Conservation (phyloP, 2,329 filamentous ascomycete species). For the Ophiocordyceps unilateralis region DNA sequence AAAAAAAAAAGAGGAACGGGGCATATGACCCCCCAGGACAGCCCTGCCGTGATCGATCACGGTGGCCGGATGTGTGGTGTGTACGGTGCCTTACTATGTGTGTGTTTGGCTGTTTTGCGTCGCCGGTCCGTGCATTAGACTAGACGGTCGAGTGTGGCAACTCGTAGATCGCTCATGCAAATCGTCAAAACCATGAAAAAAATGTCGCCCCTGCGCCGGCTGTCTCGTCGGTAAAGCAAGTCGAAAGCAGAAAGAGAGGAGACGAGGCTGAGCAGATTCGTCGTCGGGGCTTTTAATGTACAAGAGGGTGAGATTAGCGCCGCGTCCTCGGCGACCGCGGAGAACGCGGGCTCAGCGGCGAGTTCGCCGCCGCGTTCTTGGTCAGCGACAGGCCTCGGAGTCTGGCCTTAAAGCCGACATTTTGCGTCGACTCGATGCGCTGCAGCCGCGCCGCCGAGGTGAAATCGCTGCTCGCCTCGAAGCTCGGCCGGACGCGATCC, state of each 20-base stretch:
- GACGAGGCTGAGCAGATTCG: neutral
- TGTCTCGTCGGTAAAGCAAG: constrained; percentile 5
- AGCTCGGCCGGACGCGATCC: constrained; percentile 69
- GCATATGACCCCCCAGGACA: neutral
- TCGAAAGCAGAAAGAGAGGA: constrained; percentile 9
- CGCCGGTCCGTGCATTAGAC: neutral
- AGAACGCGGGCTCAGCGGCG: constrained; percentile 1
- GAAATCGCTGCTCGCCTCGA: constrained; percentile 78
- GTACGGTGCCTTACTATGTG: constrained; percentile 1
- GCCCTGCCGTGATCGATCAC: constrained; percentile 2
- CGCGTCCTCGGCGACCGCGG: constrained; percentile 3
- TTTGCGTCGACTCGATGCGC: constrained; percentile 55
- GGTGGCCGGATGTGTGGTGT: constrained; percentile 3
- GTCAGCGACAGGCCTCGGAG: constrained; percentile 25
- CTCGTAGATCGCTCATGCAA: constrained; percentile 32
- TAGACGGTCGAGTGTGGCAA: constrained; percentile 5
- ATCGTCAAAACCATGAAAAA: constrained; percentile 21
- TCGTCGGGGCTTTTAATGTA: constrained; percentile 11
- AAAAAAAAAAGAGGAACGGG: constrained; percentile 6
- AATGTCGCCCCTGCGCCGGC: neutral
- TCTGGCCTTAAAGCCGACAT: constrained; percentile 14
- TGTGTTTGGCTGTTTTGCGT: neutral
- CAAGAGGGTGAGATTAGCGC: constrained; percentile 9
- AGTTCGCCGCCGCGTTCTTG: constrained; percentile 21
- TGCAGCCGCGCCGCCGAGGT: constrained; percentile 76